Percentiles rank a stretch among this genome's conserved stretches.
Conservation (phyloP, 495 filamentous ascomycete genomes). For the Hypoxylon intermedium region DNA sequence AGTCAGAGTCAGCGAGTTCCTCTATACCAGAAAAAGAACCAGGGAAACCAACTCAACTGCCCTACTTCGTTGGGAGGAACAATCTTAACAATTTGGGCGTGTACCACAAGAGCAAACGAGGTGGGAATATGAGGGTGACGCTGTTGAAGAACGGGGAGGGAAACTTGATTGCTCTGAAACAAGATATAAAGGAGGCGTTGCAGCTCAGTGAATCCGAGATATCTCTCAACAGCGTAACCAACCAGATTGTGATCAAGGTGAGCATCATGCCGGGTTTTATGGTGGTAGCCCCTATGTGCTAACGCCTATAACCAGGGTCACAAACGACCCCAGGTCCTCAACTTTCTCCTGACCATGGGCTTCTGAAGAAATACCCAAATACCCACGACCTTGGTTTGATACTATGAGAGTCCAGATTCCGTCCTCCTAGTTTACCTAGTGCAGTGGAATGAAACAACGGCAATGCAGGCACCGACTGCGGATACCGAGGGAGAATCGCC, state of each 20-base stretch:
- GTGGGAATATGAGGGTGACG: conserved; percentile 79
- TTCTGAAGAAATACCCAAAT: conserved; percentile 18
- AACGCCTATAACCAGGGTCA: conserved; percentile 24
- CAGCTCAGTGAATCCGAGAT: conserved; percentile 38
- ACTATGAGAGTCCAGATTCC: no score
- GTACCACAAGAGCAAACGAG: conserved; percentile 76
- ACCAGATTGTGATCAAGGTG: conserved; percentile 66
- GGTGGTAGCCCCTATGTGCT: neutral
- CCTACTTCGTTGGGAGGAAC: conserved; percentile 79
- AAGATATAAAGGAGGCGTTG: conserved; percentile 45
- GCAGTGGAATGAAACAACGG: no score
- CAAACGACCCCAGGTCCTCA: conserved; percentile 23
- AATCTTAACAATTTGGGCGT: conserved; percentile 74
- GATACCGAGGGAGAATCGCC: no score
- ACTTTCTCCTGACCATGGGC: conserved; percentile 30
- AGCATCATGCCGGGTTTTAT: conserved; percentile 14
- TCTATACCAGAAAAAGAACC: conserved; percentile 11
- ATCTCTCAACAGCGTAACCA: conserved; percentile 60
- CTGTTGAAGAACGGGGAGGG: conserved; percentile 80
- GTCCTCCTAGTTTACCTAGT: neutral
- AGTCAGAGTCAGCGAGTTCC: neutral
- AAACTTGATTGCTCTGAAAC: conserved; percentile 63
- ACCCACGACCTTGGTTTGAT: neutral
- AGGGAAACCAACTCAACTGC: conserved; percentile 48
- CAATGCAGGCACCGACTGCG: no score